Evolutionary conservation across 2,329 filamentous ascomycete genomes (phyloP).

Genomic region (Akanthomyces lecanii): DNA sequence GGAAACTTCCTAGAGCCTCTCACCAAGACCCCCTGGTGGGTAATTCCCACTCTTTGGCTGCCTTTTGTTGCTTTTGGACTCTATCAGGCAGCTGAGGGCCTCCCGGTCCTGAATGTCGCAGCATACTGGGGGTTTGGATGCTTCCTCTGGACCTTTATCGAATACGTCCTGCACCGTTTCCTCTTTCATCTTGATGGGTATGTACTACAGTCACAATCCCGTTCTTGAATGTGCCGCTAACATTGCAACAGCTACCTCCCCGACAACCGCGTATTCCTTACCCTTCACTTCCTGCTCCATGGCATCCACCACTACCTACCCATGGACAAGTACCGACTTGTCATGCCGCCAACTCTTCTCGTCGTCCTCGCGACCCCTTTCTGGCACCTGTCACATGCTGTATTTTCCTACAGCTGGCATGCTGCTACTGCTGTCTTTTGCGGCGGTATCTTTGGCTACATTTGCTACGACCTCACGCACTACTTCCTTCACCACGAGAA

Average conservation of each 20-base stretch:
- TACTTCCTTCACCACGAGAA: conserved; percentile 98
- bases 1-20: conserved; percentile 99
- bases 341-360: conserved; percentile 94
- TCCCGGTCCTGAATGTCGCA: conserved; percentile 45
- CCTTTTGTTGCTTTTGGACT: conserved; percentile 74
- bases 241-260: conserved; percentile 65
- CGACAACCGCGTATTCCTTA: conserved; percentile 83
- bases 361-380: conserved; percentile 79
- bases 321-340: conserved; percentile 97
- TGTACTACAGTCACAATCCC: conserved; percentile 31
- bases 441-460: conserved; percentile 90
- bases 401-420: conserved; percentile 85
- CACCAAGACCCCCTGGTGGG: conserved; percentile 90
- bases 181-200: conserved; percentile 93
- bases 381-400: conserved; percentile 79
- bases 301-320: conserved; percentile 97
- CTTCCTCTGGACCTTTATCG: conserved; percentile 80
- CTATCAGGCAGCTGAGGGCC: conserved; percentile 58
- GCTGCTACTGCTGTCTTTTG: conserved; percentile 74
- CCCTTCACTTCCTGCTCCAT: conserved; percentile 87
- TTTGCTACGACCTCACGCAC: conserved; percentile 95
- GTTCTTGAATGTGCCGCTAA: conserved; percentile 25
- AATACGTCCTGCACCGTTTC: conserved; percentile 84
- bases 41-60: conserved; percentile 79
- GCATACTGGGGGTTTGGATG: conserved; percentile 68